phyloP scores from a whole-genome alignment of 1,284 basidiomycete species.

The Pseudomicrostroma phylloplanum region DNA sequence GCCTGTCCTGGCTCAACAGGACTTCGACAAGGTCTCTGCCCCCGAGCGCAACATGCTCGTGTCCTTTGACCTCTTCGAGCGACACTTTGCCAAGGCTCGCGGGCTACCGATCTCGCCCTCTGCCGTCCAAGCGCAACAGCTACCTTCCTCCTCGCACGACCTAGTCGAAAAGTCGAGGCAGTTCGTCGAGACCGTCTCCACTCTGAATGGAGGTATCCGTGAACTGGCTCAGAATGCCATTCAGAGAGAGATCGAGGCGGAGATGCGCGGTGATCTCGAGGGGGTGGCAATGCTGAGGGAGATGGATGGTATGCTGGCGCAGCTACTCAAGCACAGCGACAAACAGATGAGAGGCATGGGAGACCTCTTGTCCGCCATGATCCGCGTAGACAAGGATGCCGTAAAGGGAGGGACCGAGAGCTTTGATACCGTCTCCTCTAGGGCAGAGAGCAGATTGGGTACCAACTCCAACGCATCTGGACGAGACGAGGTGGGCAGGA shows the following conservation, averaged over 20 bases:
- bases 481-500: too few relatives aligned
- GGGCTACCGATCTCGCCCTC: neutral
- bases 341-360: constrained; percentile 1
- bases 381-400: neutral
- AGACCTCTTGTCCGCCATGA: neutral
- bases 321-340: constrained; percentile 3
- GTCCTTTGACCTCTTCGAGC: constrained; percentile 6
- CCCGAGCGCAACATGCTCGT: constrained; percentile 3
- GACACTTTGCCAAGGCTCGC: neutral
- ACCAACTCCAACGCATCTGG: too few relatives aligned
- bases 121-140: neutral
- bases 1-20: neutral
- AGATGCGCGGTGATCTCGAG: neutral
- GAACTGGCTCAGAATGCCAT: neutral
- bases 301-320: neutral
- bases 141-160: neutral
- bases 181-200: constrained; percentile 3
- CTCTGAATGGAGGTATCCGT: neutral
- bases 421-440: too few relatives aligned
- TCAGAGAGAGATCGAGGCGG: constrained; percentile 5
- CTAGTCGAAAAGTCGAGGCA: neutral
- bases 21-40: neutral
- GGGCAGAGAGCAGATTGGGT: too few relatives aligned
- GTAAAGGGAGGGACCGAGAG: too few relatives aligned
- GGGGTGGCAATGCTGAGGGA: constrained; percentile 4